Evolutionary conservation across 2,329 filamentous ascomycete species (phyloP).

Genomic region (Fusarium mangiferae): DNA sequence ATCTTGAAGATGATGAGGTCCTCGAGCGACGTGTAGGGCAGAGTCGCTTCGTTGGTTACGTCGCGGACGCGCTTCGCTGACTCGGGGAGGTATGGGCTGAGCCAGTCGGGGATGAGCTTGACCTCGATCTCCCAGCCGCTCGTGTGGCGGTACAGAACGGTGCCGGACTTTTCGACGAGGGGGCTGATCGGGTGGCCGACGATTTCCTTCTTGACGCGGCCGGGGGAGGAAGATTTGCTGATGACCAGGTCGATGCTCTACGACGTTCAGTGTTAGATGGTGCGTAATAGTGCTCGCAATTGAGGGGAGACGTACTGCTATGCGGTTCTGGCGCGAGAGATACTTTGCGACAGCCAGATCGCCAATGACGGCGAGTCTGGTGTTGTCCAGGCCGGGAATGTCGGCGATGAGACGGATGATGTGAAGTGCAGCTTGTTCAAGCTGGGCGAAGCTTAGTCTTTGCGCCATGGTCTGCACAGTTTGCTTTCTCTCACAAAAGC

Average conservation of each 20-base stretch:
- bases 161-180: constrained; percentile 42
- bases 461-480: constrained; percentile 34
- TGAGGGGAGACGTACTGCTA: constrained; percentile 20
- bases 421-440: constrained; percentile 86
- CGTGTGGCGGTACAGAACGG: constrained; percentile 40
- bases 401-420: constrained; percentile 83
- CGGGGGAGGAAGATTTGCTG: constrained; percentile 46
- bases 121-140: constrained; percentile 45
- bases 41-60: constrained; percentile 20
- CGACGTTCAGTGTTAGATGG: background rate
- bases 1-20: constrained; percentile 46
- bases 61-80: constrained; percentile 40
- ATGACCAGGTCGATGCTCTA: constrained; percentile 46
- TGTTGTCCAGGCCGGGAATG: constrained; percentile 44
- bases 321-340: constrained; percentile 31
- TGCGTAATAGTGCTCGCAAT: accelerated
- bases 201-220: constrained; percentile 44
- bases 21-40: constrained; percentile 44
- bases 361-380: constrained; percentile 42
- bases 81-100: constrained; percentile 43
- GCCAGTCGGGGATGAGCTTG: constrained; percentile 46
- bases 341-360: constrained; percentile 44
- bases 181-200: constrained; percentile 45
- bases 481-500: constrained; percentile 29
- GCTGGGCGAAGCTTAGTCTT: constrained; percentile 42